Base-by-base conservation (phyloP, 352 stramenopile species). In the Globisporangium emineosum region DNA sequence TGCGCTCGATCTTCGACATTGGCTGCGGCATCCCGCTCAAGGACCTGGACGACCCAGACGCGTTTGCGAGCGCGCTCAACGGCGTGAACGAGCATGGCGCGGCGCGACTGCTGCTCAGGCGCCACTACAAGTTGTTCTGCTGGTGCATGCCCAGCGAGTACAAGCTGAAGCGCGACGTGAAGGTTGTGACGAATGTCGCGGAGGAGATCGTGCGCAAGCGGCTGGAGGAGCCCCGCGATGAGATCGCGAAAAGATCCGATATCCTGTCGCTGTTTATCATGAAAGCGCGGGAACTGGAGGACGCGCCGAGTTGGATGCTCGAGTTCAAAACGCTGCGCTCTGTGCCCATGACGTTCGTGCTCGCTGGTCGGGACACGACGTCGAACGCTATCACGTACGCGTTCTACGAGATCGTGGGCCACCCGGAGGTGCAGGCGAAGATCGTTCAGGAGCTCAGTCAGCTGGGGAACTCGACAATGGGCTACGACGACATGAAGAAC, bases 311-410 rank as follows among this genome's bases (percentile, higher is more conserved):
- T 17, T 29, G 23, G 35, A 75, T 52, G 19, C 37, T 60, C 42
- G 71, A 45, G 60, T 43, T 71, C 4, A 32, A 64, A 54, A 88
- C 77, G 3, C 67, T 94, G 17, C 71, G 79, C 2, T 88, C 86
- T 25, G 81, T 91, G 47, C 75, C 90, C 57, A 73, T 92, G 51
- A 94, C 81, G 5, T 90, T 94, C 37, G 70, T 96, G n/a, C 91
- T 62, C 32, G 56, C 56, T 5, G 56, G 56, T 15, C 19, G 47
- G 10, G 40, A 62, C 40, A 62, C 56, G 40, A 54, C 37, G 15
- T n/a, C 56, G 6, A 52, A 23, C 15, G 40, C 45, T 13, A 61
- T 61, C 56, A 53, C 56, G 27, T 62, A 62, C 56, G 56, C 30
- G 13, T 53, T 35, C 37, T 42, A 97, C 53, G 67, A 69, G 15